phyloP scores from a whole-genome alignment of 306 rosid genomes.

The Ziziphus jujuba region DNA sequence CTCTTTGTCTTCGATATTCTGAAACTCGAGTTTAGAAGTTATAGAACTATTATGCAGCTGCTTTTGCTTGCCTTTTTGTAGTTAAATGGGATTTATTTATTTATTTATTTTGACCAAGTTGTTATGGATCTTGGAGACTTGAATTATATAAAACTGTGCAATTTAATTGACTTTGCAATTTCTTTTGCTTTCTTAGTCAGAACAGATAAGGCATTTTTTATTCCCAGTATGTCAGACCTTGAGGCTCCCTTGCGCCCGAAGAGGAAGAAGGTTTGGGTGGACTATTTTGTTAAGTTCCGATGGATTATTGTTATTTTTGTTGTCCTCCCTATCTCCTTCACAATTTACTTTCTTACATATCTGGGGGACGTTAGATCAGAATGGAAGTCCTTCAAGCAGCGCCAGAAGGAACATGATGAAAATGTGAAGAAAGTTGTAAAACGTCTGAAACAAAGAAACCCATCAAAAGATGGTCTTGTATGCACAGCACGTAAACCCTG shows the following conservation, averaged over 20 bases:
- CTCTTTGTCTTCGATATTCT: too few relatives aligned
- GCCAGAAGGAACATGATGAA: slow-evolving; percentile 88
- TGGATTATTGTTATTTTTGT: slow-evolving; percentile 92
- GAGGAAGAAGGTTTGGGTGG: slow-evolving; percentile 92
- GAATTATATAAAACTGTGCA: too few relatives aligned
- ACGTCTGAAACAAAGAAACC: slow-evolving; percentile 86
- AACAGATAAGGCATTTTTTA: slow-evolving; percentile 13
- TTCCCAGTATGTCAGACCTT: slow-evolving; percentile 73
- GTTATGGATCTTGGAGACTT: too few relatives aligned
- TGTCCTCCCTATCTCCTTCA: slow-evolving; percentile 88
- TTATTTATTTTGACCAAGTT: too few relatives aligned
- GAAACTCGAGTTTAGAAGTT: too few relatives aligned
- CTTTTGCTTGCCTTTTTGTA: too few relatives aligned
- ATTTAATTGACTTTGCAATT: not conserved
- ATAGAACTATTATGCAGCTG: too few relatives aligned
- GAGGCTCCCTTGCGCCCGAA: slow-evolving; percentile 78
- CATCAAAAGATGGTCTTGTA: slow-evolving; percentile 88
- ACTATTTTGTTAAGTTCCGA: slow-evolving; percentile 71
- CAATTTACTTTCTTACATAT: slow-evolving; percentile 77
- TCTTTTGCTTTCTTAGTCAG: not conserved
- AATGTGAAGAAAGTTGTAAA: slow-evolving; percentile 79
- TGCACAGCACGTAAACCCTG: slow-evolving; percentile 97
- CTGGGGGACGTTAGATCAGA: slow-evolving; percentile 90
- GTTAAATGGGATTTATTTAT: too few relatives aligned
- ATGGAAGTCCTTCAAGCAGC: slow-evolving; percentile 79